Evolutionary conservation across 805 yeast genomes (phyloP).

Genomic region (Huiozyma sinensis): DNA sequence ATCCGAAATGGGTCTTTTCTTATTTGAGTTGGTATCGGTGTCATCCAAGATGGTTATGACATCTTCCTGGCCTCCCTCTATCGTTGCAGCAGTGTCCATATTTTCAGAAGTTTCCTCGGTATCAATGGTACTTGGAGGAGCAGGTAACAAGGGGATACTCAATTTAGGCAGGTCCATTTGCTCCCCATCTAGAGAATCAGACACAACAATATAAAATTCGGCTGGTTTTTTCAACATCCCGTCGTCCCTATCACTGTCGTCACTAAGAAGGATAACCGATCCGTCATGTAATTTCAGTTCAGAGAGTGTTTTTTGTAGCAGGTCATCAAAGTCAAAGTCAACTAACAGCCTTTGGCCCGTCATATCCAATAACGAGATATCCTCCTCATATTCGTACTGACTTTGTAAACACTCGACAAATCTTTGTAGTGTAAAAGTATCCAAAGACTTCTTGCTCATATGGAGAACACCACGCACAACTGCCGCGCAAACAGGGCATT

Average conservation of each 20-base stretch:
- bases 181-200: no score
- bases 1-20: not conserved
- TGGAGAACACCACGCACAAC: slow-evolving; percentile 42
- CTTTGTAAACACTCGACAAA: slow-evolving; percentile 40
- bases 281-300: slow-evolving; percentile 50
- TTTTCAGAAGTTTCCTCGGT: not conserved
- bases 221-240: slow-evolving; percentile 37
- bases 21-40: not conserved
- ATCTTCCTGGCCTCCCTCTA: not conserved
- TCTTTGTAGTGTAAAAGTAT: slow-evolving; percentile 33
- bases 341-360: slow-evolving; percentile 49
- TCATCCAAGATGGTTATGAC: slow-evolving; percentile 5
- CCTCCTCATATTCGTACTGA: slow-evolving; percentile 42
- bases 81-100: slow-evolving; percentile 3
- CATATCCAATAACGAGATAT: slow-evolving; percentile 23
- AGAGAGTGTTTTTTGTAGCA: slow-evolving; percentile 37
- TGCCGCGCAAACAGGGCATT: slow-evolving; percentile 57
- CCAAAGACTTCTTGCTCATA: slow-evolving; percentile 21
- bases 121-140: not conserved
- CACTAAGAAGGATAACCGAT: slow-evolving; percentile 59
- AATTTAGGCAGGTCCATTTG: no score
- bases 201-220: slow-evolving; percentile 43
- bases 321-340: slow-evolving; percentile 84
- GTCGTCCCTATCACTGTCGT: slow-evolving; percentile 53
- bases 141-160: slow-evolving; percentile 1